Evolutionary conservation across 2,329 filamentous ascomycete species (phyloP).

Genomic region (Colletotrichum theobromicola): DNA sequence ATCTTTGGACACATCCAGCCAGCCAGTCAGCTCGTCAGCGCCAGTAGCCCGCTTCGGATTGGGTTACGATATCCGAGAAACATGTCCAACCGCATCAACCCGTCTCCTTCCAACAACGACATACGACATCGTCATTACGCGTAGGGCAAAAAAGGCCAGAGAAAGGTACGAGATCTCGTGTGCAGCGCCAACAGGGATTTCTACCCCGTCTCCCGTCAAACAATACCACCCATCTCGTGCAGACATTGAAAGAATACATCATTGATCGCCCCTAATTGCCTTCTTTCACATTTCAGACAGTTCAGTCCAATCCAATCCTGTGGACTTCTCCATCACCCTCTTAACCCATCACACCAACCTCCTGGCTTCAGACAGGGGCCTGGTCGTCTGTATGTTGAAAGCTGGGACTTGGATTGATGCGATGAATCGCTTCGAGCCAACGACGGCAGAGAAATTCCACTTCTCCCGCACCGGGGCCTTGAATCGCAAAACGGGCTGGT

Average conservation of each 20-base stretch:
- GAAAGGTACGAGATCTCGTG: neutral
- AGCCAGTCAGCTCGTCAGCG: neutral
- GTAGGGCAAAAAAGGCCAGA: neutral
- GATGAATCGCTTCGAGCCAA: slow-evolving; percentile 2
- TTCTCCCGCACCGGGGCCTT: slow-evolving; percentile 8
- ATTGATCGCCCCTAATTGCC: neutral
- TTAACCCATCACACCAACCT: neutral
- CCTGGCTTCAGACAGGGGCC: neutral
- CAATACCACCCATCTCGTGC: neutral
- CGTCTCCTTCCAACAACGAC: neutral
- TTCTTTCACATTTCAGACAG: neutral
- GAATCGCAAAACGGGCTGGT: slow-evolving; percentile 21
- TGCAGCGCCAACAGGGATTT: neutral
- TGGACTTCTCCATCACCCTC: neutral
- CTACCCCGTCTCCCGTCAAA: neutral
- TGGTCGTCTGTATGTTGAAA: neutral
- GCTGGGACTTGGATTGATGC: neutral
- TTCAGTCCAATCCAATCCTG: neutral
- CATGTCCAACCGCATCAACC: neutral
- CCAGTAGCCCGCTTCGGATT: neutral
- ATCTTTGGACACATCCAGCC: neutral
- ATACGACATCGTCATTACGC: neutral
- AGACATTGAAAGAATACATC: neutral
- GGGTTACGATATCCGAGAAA: neutral
- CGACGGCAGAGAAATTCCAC: slow-evolving; percentile 6